These are phyloP conservation scores for Ogataea methylovora DNA, from an alignment of 805 yeast species.

Conservation along the genomic window DNA sequence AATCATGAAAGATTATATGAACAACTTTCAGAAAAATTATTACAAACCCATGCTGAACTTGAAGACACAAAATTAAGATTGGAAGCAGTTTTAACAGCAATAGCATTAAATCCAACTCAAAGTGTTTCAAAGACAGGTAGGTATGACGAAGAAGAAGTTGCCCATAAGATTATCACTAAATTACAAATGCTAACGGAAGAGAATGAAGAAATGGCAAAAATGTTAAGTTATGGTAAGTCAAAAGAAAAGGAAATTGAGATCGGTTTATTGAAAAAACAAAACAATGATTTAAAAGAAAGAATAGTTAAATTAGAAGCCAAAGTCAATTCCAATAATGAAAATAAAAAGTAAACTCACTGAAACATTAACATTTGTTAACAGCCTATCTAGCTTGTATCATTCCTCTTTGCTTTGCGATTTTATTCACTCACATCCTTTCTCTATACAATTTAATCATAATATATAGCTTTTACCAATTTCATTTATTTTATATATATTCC, in stretches of 20 bases:
- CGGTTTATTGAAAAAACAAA: conserved; percentile 48
- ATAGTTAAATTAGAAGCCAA: conserved; percentile 21
- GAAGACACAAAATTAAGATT: conserved; percentile 54
- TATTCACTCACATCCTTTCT: no score
- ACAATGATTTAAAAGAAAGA: conserved; percentile 35
- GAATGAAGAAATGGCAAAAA: conserved; percentile 60
- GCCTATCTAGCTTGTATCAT: no score
- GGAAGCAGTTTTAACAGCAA: conserved; percentile 54
- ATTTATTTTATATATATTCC: no score
- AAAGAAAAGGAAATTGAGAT: conserved; percentile 64
- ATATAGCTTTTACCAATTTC: no score
- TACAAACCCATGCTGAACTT: conserved; percentile 35
- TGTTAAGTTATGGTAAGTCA: conserved; percentile 70
- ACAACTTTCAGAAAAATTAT: conserved; percentile 20
- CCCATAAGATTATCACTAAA: conserved; percentile 64
- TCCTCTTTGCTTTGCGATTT: no score
- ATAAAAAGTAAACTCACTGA: background rate
- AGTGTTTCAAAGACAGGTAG: conserved; percentile 45
- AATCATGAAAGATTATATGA: conserved; percentile 25
- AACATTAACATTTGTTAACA: no score
- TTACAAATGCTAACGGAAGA: conserved; percentile 56
- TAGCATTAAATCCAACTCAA: conserved; percentile 43
- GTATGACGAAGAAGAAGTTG: conserved; percentile 66
- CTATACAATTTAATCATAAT: no score
- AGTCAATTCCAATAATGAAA: conserved; percentile 11